Base-by-base conservation (phyloP, 2,329 filamentous ascomycete genomes). In the Curvularia spicifera region DNA sequence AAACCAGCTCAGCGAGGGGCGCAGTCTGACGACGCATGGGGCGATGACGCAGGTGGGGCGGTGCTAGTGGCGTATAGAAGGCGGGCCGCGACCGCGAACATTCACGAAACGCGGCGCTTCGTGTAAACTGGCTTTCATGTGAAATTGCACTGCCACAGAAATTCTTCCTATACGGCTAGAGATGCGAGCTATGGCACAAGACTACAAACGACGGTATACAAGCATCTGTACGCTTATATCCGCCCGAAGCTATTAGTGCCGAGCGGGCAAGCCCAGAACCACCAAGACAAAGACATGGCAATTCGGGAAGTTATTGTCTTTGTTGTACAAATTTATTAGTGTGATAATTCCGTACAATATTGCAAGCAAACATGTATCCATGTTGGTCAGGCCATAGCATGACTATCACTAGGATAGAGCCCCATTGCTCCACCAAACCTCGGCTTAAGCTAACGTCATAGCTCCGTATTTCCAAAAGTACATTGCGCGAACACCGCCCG, bases 401-500 rank as follows among this genome's bases (percentile, higher is more conserved):
- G 33, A 31, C 29, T 12, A 12, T 28, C 29, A 10, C 28, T 13
- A 22, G 10, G 20, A 26, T 15, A 29, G 20, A 50, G 39, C 45
- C 50, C 45, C 46, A 15, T 43, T 57, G 42, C 57, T 65, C 61
- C 57, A 65, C 60, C 49, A 57, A 62, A 59, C 68, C 67, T 67
- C 68, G 69, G 68, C 63, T 64, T 51, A 12, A 22, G 20, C 49
- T 42, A 59, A 72, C 69, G 69, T 72, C 71, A 73, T 71, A 71
- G 68, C 69, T 71, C 56, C 56, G 52, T 55, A 42, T 55, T 46
- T 39, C 46, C 51, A 42, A 46, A 55, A 55, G 48, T 46, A 46
- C 37, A 28, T 55, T 40, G 33, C 35, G 33, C 47, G 60, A 57
- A 48, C 59, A 33, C 59, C 49, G 18, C 39, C 45, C 46, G 35